Evolutionary conservation across 257 asterid genomes (phyloP).

Genomic region (Solanum okadae): DNA sequence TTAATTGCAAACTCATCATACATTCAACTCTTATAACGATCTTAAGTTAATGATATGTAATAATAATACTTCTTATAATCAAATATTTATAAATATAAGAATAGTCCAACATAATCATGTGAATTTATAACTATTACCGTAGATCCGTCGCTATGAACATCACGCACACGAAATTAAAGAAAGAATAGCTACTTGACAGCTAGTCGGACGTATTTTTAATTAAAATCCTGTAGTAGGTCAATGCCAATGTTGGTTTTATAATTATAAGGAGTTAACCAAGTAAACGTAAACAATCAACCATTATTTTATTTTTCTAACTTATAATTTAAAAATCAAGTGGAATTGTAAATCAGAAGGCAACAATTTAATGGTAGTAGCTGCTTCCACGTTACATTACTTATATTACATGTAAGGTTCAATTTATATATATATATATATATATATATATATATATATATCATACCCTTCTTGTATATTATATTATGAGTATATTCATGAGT

Average conservation of each 20-base stretch:
- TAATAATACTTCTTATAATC: not conserved
- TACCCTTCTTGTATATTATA: not conserved
- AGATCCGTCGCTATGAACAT: not conserved
- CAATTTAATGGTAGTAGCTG: not conserved
- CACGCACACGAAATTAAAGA: not conserved
- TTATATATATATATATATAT: not conserved
- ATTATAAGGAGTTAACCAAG: not conserved
- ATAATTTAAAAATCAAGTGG: not conserved
- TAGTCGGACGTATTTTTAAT: not conserved
- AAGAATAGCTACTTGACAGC: not conserved
- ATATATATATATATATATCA: not conserved
- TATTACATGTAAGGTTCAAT: not conserved
- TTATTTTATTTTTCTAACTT: not conserved
- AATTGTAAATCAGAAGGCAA: not conserved
- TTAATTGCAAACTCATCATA: not conserved
- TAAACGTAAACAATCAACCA: not conserved
- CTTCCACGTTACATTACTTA: not conserved
- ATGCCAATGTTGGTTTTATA: not conserved
- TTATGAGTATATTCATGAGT: too few relatives aligned
- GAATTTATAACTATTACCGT: not conserved
- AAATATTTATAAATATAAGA: not conserved
- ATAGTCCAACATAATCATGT: not conserved
- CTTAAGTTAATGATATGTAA: not conserved
- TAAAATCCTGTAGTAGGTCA: not conserved
- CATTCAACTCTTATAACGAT: not conserved